Percentiles rank a stretch among this genome's conserved stretches.
Conservation (phyloP, 257 asterid genomes). For the Penstemon barbatus region DNA sequence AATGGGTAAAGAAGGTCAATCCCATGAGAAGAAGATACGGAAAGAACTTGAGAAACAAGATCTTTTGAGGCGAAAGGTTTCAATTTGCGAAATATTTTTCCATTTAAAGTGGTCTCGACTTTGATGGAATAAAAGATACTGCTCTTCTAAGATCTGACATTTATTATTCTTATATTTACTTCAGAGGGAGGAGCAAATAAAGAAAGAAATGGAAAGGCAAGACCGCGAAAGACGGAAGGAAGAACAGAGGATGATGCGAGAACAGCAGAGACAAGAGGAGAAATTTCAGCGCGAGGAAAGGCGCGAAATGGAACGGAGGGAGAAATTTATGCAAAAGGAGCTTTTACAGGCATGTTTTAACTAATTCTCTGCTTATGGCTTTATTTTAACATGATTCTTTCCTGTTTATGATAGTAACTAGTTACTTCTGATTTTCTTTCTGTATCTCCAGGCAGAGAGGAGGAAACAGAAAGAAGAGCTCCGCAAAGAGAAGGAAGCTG, state of each 20-base stretch:
- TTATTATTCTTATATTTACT: constrained; percentile 6
- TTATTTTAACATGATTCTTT: constrained; percentile 14
- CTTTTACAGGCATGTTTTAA: constrained; percentile 58
- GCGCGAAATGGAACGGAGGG: constrained; percentile 98
- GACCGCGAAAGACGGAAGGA: constrained; percentile 92
- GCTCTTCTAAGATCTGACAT: constrained; percentile 32
- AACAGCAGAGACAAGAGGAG: constrained; percentile 88
- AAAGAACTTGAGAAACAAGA: constrained; percentile 94
- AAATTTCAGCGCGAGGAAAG: constrained; percentile 91
- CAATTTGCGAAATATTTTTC: constrained; percentile 17
- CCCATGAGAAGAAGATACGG: constrained; percentile 66
- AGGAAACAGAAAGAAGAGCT: constrained; percentile 88
- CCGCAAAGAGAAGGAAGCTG: constrained; percentile 79
- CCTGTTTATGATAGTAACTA: constrained; percentile 15
- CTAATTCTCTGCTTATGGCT: constrained; percentile 1
- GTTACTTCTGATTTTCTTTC: constrained; percentile 2
- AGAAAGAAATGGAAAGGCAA: constrained; percentile 90
- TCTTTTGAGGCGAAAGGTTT: constrained; percentile 73
- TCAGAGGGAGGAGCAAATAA: constrained; percentile 92
- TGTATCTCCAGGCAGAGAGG: constrained; percentile 77
- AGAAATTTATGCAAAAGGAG: constrained; percentile 88
- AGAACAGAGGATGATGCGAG: constrained; percentile 76
- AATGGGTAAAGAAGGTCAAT: constrained; percentile 70
- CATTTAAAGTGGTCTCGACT: not conserved
- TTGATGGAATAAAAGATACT: constrained; percentile 9